Percentiles rank a stretch among this genome's conserved stretches.
phyloP scores from a whole-genome alignment of 495 filamentous ascomycete species.

The Penicillium angulare region DNA sequence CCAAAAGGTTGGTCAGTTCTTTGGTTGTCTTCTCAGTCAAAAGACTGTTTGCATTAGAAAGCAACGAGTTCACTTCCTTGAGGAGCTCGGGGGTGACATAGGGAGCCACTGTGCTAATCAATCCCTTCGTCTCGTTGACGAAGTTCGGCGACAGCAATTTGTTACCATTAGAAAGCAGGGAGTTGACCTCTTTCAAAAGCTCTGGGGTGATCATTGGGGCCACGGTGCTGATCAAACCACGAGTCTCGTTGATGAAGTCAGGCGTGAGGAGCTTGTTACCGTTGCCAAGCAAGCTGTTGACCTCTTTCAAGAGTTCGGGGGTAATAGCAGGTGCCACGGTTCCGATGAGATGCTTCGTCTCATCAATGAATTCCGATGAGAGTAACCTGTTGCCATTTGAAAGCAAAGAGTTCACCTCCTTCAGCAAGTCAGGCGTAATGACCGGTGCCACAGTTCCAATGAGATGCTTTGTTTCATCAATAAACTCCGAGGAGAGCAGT shows the following conservation, averaged over 20 bases:
- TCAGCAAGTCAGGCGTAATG: conserved; percentile 34
- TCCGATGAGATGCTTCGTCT: conserved; percentile 36
- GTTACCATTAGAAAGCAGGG: conserved; percentile 37
- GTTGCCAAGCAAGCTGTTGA: conserved; percentile 40
- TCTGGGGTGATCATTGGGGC: conserved; percentile 37
- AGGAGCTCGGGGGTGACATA: conserved; percentile 5
- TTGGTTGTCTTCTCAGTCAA: conserved; percentile 34
- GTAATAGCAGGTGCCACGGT: conserved; percentile 42
- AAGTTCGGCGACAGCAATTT: conserved; percentile 42
- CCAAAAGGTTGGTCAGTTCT: conserved; percentile 33
- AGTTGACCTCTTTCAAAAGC: conserved; percentile 29
- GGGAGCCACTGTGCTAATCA: conserved; percentile 26
- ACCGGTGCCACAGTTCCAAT: conserved; percentile 27
- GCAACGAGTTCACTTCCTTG: conserved; percentile 26
- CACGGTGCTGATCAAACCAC: conserved; percentile 31
- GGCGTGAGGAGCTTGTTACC: conserved; percentile 38
- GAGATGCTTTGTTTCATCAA: conserved; percentile 30
- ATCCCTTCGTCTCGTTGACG: conserved; percentile 43
- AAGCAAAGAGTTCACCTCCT: conserved; percentile 37
- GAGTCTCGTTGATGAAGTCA: conserved; percentile 31
- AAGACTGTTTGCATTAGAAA: conserved; percentile 29
- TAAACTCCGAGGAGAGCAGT: conserved; percentile 32
- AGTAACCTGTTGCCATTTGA: conserved; percentile 37
- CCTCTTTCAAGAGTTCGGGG: conserved; percentile 39
- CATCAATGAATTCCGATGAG: conserved; percentile 27